These are phyloP conservation scores for Cornus suecica DNA, from an alignment of 148 eudicot genomes.

Conservation along the genomic window DNA sequence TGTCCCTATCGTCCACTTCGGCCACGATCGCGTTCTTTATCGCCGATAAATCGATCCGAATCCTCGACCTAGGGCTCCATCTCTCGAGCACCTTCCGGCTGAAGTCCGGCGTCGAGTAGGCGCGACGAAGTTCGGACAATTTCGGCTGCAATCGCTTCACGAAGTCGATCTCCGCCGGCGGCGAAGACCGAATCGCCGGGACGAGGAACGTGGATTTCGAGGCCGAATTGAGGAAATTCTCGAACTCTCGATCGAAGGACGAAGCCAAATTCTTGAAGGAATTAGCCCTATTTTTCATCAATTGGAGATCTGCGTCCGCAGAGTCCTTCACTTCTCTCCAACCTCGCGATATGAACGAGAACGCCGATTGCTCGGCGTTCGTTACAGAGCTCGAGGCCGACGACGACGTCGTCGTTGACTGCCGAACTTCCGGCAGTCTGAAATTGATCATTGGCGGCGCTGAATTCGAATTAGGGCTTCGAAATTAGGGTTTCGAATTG, in stretches of 20 bases:
- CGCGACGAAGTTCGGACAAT: conserved; percentile 69
- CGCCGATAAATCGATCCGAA: conserved; percentile 71
- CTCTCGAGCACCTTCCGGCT: conserved; percentile 58
- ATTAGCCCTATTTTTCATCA: conserved; percentile 73
- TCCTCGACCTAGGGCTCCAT: conserved; percentile 56
- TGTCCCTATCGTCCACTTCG: conserved; percentile 40
- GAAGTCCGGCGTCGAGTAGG: conserved; percentile 82
- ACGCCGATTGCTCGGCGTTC: conserved; percentile 58
- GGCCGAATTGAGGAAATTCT: conserved; percentile 72
- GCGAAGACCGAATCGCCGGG: conserved; percentile 35
- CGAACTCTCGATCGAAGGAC: conserved; percentile 65
- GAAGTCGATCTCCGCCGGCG: conserved; percentile 60
- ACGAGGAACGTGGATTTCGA: conserved; percentile 45
- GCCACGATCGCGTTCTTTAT: conserved; percentile 66
- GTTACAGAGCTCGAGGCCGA: conserved; percentile 19
- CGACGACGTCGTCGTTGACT: conserved; percentile 26
- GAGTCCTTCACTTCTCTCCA: conserved; percentile 81
- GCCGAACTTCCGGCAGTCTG: conserved; percentile 32
- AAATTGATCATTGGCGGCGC: conserved; percentile 29
- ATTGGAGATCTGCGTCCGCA: conserved; percentile 73
- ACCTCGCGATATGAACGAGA: conserved; percentile 73
- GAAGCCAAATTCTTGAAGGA: conserved; percentile 73
- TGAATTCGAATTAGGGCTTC: neutral
- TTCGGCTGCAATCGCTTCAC: conserved; percentile 72
- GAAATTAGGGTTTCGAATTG: neutral